Evolutionary conservation across 2,329 filamentous ascomycete genomes (phyloP).

Genomic region (Epichloe coenophiala): DNA sequence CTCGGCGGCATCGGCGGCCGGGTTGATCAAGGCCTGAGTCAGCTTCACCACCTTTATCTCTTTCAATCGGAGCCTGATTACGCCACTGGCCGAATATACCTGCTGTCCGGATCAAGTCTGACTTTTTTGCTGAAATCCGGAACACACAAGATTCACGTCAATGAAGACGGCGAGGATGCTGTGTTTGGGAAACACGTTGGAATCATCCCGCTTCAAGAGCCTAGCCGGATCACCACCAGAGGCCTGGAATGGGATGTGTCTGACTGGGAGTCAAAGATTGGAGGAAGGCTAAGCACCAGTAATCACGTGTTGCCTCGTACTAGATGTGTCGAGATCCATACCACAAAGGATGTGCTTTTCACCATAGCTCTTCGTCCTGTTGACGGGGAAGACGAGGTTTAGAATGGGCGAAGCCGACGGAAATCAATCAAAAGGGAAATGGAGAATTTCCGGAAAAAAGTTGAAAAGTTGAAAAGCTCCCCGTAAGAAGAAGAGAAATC

Average conservation of each 20-base stretch:
- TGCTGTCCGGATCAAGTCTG: conserved; percentile 69
- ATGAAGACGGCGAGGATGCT: conserved; percentile 30
- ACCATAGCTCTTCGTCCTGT: conserved; percentile 49
- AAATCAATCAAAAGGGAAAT: neutral
- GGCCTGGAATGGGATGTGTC: conserved; percentile 87
- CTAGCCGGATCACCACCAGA: conserved; percentile 60
- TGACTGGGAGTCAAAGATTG: conserved; percentile 67
- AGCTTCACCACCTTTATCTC: conserved; percentile 71
- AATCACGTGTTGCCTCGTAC: conserved; percentile 55
- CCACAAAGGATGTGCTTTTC: conserved; percentile 54
- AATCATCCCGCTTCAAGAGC: conserved; percentile 72
- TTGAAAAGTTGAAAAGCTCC: neutral
- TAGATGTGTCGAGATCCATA: conserved; percentile 47
- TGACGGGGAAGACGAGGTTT: conserved; percentile 20
- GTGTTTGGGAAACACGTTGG: conserved; percentile 69
- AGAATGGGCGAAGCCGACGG: neutral
- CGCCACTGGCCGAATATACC: conserved; percentile 49
- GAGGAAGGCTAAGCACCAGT: conserved; percentile 63
- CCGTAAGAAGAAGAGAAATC: conserved; percentile 3
- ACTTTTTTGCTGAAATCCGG: conserved; percentile 62
- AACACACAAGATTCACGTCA: conserved; percentile 53
- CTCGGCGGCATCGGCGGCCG: conserved; percentile 79
- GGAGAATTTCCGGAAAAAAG: neutral
- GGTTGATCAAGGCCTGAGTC: conserved; percentile 82
- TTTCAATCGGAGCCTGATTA: conserved; percentile 40